Conservation (phyloP, 768 basidiomycete genomes). For the Podaxis rugospora region DNA sequence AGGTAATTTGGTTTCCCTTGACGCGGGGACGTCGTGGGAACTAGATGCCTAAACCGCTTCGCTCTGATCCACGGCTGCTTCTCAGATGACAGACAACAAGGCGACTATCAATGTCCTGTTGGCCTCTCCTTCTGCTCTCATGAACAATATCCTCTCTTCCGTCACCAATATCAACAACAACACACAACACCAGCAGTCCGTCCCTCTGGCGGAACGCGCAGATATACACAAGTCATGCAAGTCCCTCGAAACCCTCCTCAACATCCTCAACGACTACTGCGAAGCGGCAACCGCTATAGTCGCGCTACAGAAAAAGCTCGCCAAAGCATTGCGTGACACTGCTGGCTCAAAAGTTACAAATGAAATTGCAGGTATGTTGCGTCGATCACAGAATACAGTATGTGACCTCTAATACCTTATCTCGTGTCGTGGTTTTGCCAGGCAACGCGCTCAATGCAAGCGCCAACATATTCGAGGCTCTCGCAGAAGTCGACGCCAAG, state of each 20-base stretch:
- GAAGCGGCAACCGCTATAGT: constrained; percentile 63
- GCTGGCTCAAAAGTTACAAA: constrained; percentile 55
- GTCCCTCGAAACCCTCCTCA: constrained; percentile 63
- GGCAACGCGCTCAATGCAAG: constrained; percentile 65
- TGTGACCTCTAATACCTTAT: constrained; percentile 5
- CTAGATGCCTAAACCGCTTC: not conserved
- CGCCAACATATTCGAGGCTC: constrained; percentile 62
- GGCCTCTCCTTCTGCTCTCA: not conserved
- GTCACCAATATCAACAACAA: not conserved
- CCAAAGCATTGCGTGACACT: constrained; percentile 65
- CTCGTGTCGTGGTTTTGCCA: constrained; percentile 22
- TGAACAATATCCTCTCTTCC: constrained; percentile 6
- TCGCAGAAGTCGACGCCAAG: constrained; percentile 69
- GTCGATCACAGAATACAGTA: not conserved
- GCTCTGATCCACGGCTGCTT: constrained; percentile 4
- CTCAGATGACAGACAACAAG: not conserved
- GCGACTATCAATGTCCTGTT: not conserved
- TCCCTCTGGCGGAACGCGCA: constrained; percentile 43
- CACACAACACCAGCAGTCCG: not conserved
- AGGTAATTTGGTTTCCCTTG: not conserved
- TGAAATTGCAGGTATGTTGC: constrained; percentile 57
- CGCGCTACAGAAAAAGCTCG: constrained; percentile 68
- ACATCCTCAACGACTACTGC: constrained; percentile 68
- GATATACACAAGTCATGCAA: constrained; percentile 84
- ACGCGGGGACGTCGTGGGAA: constrained; percentile 7